Base-by-base conservation (phyloP, 768 basidiomycete species). In the Clavaria fumosa region DNA sequence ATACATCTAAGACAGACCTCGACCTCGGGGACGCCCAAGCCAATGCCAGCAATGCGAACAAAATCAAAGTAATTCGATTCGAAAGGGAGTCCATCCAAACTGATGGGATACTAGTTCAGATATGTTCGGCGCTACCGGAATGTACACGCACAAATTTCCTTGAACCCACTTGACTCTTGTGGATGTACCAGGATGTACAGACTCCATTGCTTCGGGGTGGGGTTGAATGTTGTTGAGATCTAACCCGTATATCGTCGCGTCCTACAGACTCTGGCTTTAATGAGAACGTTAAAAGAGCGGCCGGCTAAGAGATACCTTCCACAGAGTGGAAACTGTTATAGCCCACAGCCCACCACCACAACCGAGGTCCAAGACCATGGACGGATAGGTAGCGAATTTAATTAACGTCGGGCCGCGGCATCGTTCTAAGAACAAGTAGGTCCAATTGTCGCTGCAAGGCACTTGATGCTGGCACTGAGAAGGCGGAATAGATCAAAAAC, bases 301-400 rank as follows among this genome's bases (percentile, higher is more conserved):
- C 34, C 20, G 7, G 9, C 18, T 23, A 24, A n/a, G n/a, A n/a
- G n/a, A 30, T 42, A 76, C 82, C 50, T 61, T 62, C 79, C 80
- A 84, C 32, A 59, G 55, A 45, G 63, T 70, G 2, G 74, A 78
- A 4, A 78, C 78, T 42, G 78, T 70, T 20, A 84, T 61, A 3
- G 66, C 67, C 81, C 82, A 85, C 35, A 66, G 64, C 1, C 81
- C 81, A 31, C 61, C 66, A 4, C 81, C 79, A 48, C 78, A 81
- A 0, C 79, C 82, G 6, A 85, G 54, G 47, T 82, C 78, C 7
- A 85, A 67, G 0, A 80, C 60, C 3, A 57, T 52, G 1, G 49
- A 17, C 0, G 79, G 82, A 2, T 71, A 66, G 0, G 47, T 49
- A 5, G 62, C 56, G 35, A 76, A 75, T 31, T 63, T 56, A 46